Base-by-base conservation (phyloP, 108 stramenopile genomes). In the Cyclotella sp. region DNA sequence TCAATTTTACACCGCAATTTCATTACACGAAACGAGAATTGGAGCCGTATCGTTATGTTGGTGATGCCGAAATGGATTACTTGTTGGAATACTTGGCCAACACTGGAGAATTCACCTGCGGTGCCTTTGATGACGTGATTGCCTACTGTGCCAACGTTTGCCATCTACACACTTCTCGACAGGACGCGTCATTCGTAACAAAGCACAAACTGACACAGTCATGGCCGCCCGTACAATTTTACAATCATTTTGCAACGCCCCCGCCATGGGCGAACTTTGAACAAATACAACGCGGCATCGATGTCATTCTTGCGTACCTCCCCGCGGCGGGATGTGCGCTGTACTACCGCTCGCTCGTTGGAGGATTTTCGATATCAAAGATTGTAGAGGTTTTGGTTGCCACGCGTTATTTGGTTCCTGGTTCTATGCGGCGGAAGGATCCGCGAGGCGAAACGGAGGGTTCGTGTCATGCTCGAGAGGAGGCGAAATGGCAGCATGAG, bases 351-450 rank as follows among this genome's bases (percentile, higher is more conserved):
- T 79, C 78, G 5, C 60, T 95, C 55, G 86, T 92, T 2, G 86
- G 91, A 13, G 94, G 94, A 22, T 95, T 95, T 79, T 80, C 83
- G 1, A 89, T 92, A 46, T 90, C 94, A 1, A 87, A 87, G 30
- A 91, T 95, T 69, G 89, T 89, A 0, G 84, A 83, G 26, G 94
- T 92, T 13, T 68, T 95, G 19, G 74, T 72, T 45, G 43, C 86
- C 0, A 92, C 94, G 0, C 71, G 86, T 24, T 95, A 95, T 68
- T 69, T 95, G 21, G 78, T 89, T 7, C 90, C 93, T 15, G 85
- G 87, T 39, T 61, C 60, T 61, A 61, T 61, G 60, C 60, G 60
- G 13, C 55, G 55, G 34, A 34, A 6, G 34, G 34, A 34, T 34
- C 4, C 6, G 34, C 2, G 4, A 34, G 34, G 34, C 34, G 34